Conservation (phyloP, 139 green algal genomes). For the Coelastrella sp. region DNA sequence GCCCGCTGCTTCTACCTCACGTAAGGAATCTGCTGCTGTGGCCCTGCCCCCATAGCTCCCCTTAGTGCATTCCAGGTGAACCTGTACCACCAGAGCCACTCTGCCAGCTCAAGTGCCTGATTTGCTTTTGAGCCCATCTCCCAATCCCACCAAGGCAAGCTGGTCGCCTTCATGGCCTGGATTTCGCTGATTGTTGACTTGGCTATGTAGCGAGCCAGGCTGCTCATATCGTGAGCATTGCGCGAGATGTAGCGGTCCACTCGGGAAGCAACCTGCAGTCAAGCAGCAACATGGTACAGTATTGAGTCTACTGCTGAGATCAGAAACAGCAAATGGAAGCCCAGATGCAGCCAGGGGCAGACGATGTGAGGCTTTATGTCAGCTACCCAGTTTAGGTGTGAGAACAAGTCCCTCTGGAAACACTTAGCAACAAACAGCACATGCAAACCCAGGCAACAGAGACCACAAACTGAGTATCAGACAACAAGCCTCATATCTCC, state of each 20-base stretch:
- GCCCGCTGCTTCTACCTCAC: background rate
- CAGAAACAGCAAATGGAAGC: background rate
- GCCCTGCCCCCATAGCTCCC: background rate
- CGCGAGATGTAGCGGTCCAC: background rate
- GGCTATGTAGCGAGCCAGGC: conserved; percentile 24
- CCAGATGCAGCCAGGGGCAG: background rate
- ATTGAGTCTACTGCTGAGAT: background rate
- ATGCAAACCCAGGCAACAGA: no score
- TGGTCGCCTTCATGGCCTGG: conserved; percentile 18
- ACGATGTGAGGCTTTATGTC: no score
- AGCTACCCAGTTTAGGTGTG: no score
- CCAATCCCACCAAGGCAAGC: conserved; percentile 35
- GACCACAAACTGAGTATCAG: no score
- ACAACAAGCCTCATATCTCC: no score
- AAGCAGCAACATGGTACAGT: background rate
- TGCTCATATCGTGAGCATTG: conserved; percentile 4
- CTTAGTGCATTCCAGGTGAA: background rate
- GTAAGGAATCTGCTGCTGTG: background rate
- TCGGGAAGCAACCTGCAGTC: background rate
- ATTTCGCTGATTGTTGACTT: conserved; percentile 28
- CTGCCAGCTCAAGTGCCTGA: conserved; percentile 40
- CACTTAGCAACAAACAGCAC: no score
- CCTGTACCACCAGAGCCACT: conserved; percentile 32
- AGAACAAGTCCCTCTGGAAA: no score
- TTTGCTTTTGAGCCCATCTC: conserved; percentile 17